Evolutionary conservation across 1,139 yeast species (phyloP), one percentile per base, ranked within the genome.

Genomic region (Diutina ranongensis): DNA sequence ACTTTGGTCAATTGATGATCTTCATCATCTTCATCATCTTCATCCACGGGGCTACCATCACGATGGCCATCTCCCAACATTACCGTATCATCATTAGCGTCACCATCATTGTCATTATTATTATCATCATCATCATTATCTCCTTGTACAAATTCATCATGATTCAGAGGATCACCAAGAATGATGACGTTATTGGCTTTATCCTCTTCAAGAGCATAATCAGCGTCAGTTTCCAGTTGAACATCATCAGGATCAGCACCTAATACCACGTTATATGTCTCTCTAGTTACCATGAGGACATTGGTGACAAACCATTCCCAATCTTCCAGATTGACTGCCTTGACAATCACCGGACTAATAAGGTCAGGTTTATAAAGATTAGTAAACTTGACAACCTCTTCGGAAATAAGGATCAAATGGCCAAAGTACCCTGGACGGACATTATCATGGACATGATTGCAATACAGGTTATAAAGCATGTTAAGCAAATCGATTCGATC

Each of bases 231-330:
- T 5, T 59, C 58, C 8, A 50, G 54, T 12, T 15, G 40, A 20
- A 51, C 55, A 9, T 55, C 64, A 19, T 51, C 51, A 9, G 60
- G 60, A 36, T 66, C 70, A 2, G 71, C 66, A 1, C 76, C 76
- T 33, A 71, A 56, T 0, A 71, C 73, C 8, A 67, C 74, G 51
- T 71, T 71, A 48, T 71, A 71, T 27, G 70, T 62, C 49, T 71
- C 75, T 49, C 76, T 57, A 0, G 76, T 71, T 48, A 68, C 68
- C 46, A 69, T 57, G 35, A 71, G 56, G 5, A 67, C 59, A 13
- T 69, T 74, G 47, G 62, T 61, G 3, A 71, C 71, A 57, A 68
- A 71, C 74, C 73, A 67, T 34, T 62, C 68, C 76, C 76, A 71
- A 28, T 58, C 64, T 3, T 62, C 61, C 0, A 70, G 60, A 31